Percentiles rank a stretch among this genome's conserved stretches.
Evolutionary conservation across 805 yeast species (phyloP).

Genomic region (Candida coquimbonensis): DNA sequence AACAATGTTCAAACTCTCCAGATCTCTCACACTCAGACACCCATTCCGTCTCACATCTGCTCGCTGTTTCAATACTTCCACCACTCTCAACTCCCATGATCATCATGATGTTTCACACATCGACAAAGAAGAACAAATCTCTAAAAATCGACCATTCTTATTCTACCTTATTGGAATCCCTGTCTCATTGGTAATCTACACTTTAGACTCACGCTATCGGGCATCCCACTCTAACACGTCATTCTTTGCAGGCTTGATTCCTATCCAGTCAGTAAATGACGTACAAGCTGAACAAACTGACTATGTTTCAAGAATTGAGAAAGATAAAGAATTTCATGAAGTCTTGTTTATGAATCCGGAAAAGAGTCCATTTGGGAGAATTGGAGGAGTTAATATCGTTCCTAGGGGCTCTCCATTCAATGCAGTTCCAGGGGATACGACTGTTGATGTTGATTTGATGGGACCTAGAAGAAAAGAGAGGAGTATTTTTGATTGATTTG

Average conservation of each 20-base stretch:
- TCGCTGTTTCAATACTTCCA: no score
- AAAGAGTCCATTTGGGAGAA: not conserved
- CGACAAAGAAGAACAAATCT: no score
- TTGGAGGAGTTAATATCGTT: constrained; percentile 2
- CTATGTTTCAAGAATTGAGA: constrained; percentile 3
- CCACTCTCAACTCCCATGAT: no score
- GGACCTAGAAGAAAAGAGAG: constrained; percentile 7
- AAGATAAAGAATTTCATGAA: constrained; percentile 4
- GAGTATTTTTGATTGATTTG: constrained; percentile 7
- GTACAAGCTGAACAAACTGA: not conserved
- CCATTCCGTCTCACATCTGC: no score
- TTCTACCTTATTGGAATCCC: not conserved
- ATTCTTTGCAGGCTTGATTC: constrained; percentile 2
- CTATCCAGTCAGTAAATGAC: not conserved
- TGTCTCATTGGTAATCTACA: not conserved
- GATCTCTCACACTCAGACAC: no score
- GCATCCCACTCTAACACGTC: not conserved
- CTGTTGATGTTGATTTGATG: constrained; percentile 4
- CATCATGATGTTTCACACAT: no score
- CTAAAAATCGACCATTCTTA: no score
- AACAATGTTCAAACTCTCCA: no score
- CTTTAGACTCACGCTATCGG: constrained; percentile 1
- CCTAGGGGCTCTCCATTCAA: constrained; percentile 11
- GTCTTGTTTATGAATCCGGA: constrained; percentile 1
- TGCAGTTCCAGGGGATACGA: constrained; percentile 4